Evolutionary conservation across 257 asterid genomes (phyloP).

Genomic region (Forsythia viridissima): DNA sequence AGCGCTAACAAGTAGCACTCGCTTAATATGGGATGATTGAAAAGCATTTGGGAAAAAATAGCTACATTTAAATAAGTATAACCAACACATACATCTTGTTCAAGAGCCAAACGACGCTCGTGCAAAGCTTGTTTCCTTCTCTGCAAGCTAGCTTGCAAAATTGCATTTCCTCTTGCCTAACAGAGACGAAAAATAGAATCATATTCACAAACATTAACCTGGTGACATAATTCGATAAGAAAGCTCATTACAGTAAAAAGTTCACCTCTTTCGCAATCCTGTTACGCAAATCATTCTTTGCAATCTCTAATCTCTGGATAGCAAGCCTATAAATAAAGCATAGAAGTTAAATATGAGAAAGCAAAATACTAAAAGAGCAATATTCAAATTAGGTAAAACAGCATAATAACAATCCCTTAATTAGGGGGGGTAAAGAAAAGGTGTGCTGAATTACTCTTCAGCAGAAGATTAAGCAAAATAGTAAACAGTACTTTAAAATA

Average conservation of each 20-base stretch:
- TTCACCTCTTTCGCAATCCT: constrained; percentile 91
- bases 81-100: constrained; percentile 74
- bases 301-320: constrained; percentile 85
- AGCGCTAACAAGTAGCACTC: neutral
- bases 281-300: constrained; percentile 86
- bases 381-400: neutral
- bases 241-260: constrained; percentile 12
- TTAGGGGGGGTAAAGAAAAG: neutral
- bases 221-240: neutral
- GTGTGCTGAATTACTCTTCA: neutral
- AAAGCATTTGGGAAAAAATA: neutral
- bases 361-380: constrained; percentile 12
- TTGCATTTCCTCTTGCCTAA: constrained; percentile 92
- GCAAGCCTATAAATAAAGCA: constrained; percentile 63
- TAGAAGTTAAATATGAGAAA: constrained; percentile 17
- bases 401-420: neutral
- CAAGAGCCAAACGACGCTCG: constrained; percentile 92
- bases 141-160: constrained; percentile 94
- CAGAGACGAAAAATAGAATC: constrained; percentile 19
- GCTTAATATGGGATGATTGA: neutral
- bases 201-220: constrained; percentile 19
- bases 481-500: constrained; percentile 2
- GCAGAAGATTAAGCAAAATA: neutral
- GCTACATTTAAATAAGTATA: neutral
- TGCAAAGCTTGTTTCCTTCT: constrained; percentile 94